Evolutionary conservation across 1,284 basidiomycete species (phyloP), one percentile per base, ranked within the genome.

Genomic region (Malassezia nana): DNA sequence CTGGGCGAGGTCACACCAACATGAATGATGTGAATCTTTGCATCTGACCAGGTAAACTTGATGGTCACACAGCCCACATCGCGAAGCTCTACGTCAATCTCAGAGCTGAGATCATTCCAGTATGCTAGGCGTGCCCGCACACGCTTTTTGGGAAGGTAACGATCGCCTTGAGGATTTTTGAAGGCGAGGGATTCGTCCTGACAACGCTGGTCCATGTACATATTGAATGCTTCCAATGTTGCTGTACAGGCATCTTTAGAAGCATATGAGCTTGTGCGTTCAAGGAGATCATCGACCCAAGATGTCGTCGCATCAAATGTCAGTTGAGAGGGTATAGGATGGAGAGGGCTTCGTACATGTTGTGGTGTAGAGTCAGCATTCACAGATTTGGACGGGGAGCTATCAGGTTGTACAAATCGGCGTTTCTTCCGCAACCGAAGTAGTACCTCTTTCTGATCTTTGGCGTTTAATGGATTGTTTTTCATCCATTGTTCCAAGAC

Each of bases 381-480:
- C 8, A 26, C 15, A 6, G 10, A 18, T n/a, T 42, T 26, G 7
- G 15, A 26, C 15, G 40, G 5, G n/a, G 24, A 15, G 8, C 22
- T 26, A 4, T 13, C n/a, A 15, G 22, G 22, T 10, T 8, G 5
- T 10, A 30, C 16, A 10, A 7, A 31, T 10, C 48, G 41, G 3
- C 53, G 53, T 25, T 50, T 55, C 16, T 41, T 49, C 3, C 53
- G 46, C 42, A 55, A n/a, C 5, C 38, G 25, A n/a, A 50, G 39
- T 9, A 50, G 32, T 4, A 55, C n/a, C 1, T 50, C 47, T 15
- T 35, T 24, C 16, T 45, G 33, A 8, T 50, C 42, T 26, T 39
- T 20, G 10, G 18, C 3, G 0, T 25, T 26, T 13, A 50, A 42
- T 13, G 53, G 53, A n/a, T 18, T 10, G 4, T 10, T 7, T 9